These are phyloP conservation scores for Boletus reticuloceps DNA, from an alignment of 768 basidiomycete species.

Conservation along the genomic window DNA sequence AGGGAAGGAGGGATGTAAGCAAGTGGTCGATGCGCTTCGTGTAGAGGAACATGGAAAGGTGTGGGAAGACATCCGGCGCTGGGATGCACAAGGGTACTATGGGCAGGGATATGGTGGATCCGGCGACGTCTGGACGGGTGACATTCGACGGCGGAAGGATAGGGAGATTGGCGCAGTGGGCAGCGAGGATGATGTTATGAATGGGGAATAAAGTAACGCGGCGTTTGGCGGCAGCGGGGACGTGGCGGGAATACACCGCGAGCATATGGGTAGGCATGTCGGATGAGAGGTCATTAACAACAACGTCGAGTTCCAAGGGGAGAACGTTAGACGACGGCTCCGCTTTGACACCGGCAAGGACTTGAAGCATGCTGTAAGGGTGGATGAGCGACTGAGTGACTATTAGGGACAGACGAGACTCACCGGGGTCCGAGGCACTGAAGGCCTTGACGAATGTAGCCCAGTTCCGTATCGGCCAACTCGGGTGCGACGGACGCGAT, in stretches of 20 bases:
- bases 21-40: constrained; percentile 58
- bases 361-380: constrained; percentile 27
- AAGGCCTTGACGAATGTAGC: constrained; percentile 29
- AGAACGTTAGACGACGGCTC: constrained; percentile 20
- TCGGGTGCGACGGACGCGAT: constrained; percentile 27
- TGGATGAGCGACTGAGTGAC: constrained; percentile 6
- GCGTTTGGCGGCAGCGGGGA: constrained; percentile 24
- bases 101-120: constrained; percentile 42
- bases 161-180: constrained; percentile 31
- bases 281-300: constrained; percentile 29
- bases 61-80: constrained; percentile 63
- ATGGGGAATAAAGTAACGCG: constrained; percentile 35
- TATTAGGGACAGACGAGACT: not conserved
- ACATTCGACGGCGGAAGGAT: constrained; percentile 17
- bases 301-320: constrained; percentile 26
- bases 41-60: constrained; percentile 68
- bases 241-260: constrained; percentile 27
- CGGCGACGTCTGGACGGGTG: constrained; percentile 5
- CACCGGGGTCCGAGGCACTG: constrained; percentile 28
- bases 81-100: constrained; percentile 71
- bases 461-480: constrained; percentile 19
- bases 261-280: constrained; percentile 34
- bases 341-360: constrained; percentile 29
- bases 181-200: constrained; percentile 36
- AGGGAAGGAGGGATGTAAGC: constrained; percentile 61